Conservation (phyloP, 140 eudicot genomes). For the Anethum foeniculum region DNA sequence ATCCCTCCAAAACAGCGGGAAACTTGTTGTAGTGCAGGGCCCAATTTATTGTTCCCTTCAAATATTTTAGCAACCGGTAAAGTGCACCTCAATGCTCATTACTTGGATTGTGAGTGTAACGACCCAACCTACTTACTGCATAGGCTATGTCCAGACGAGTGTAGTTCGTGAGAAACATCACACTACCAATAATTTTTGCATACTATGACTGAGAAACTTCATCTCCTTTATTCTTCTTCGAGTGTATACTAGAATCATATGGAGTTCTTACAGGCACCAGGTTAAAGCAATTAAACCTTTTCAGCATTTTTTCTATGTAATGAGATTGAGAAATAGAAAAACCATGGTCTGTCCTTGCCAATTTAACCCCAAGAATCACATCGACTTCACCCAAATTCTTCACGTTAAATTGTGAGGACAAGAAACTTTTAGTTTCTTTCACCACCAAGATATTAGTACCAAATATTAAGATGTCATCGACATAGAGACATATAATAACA, state of each 20-base stretch:
- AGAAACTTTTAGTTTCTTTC: background rate
- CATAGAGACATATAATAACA: background rate
- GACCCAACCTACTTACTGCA: background rate
- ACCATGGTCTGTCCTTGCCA: background rate
- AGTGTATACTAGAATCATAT: background rate
- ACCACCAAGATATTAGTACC: background rate
- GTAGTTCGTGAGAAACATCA: slow-evolving; percentile 4
- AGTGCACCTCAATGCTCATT: too few relatives aligned
- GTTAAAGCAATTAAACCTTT: background rate
- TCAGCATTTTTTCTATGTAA: background rate
- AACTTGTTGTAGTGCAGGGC: background rate
- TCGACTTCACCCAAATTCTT: background rate
- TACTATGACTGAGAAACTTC: background rate
- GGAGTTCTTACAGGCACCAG: background rate
- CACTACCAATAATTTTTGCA: slow-evolving; percentile 1
- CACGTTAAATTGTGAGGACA: background rate
- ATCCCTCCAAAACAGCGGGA: background rate
- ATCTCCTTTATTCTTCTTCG: background rate
- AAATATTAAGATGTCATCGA: too few relatives aligned
- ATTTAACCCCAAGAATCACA: background rate
- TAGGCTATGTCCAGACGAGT: slow-evolving; percentile 1
- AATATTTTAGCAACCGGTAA: too few relatives aligned
- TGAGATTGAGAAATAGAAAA: background rate
- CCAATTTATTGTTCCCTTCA: too few relatives aligned
- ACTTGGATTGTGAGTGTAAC: too few relatives aligned